A percentile compares a stretch with the other conserved stretches of the same genome.
phyloP scores from a whole-genome alignment of 768 basidiomycete genomes.

The Boletus barrowsii region DNA sequence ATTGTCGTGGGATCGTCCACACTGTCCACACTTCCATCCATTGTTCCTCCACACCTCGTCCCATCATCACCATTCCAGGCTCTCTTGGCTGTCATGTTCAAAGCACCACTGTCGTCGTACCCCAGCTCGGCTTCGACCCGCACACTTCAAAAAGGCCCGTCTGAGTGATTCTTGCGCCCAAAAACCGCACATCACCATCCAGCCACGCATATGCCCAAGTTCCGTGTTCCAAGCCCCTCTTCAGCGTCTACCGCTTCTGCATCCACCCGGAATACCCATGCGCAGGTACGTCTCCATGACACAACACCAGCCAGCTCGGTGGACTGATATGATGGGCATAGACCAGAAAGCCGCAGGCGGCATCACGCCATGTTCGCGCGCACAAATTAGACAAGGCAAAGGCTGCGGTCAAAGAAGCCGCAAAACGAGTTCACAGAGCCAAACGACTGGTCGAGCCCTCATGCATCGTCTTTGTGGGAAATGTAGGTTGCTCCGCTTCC shows the following conservation, averaged over 20 bases:
- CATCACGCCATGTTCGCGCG: slow-evolving; percentile 7
- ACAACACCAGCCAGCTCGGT: background rate
- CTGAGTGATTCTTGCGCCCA: background rate
- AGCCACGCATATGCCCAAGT: slow-evolving; percentile 13
- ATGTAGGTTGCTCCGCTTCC: slow-evolving; percentile 42
- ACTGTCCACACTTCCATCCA: background rate
- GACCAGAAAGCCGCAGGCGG: slow-evolving; percentile 5
- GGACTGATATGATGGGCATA: background rate
- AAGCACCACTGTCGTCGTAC: slow-evolving; percentile 4
- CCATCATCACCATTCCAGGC: slow-evolving; percentile 2
- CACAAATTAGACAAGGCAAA: slow-evolving; percentile 17
- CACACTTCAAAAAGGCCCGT: slow-evolving; percentile 17
- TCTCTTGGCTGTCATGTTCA: slow-evolving; percentile 9
- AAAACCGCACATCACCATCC: background rate
- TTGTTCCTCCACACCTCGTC: slow-evolving; percentile 18
- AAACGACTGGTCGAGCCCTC: slow-evolving; percentile 16
- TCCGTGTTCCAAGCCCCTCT: slow-evolving; percentile 22
- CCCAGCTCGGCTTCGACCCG: background rate
- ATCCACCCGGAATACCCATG: background rate
- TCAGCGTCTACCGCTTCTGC: background rate
- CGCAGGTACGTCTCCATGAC: slow-evolving; percentile 9
- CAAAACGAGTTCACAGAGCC: slow-evolving; percentile 12
- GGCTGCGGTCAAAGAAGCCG: slow-evolving; percentile 14
- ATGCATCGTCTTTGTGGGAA: slow-evolving; percentile 54
- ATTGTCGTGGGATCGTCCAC: slow-evolving; percentile 17